Evolutionary conservation across 1,284 basidiomycete genomes (phyloP), one percentile per base, ranked within the genome.

Genomic region (Coniferiporia weirii): DNA sequence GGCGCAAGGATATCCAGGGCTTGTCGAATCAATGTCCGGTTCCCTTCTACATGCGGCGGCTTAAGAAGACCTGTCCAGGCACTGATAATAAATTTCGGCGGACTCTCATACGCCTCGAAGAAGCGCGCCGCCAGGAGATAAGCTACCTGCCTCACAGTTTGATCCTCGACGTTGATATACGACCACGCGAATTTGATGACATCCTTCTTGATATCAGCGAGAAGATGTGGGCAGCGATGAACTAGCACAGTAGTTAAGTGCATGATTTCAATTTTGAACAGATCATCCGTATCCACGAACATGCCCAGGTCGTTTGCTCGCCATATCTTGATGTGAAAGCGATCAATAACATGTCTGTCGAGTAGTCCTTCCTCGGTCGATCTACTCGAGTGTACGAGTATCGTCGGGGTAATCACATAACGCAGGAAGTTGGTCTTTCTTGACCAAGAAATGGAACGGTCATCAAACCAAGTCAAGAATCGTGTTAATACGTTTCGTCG

Each of bases 121-220:
- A 99, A 98, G 52, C 91, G 85, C n/a, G 96, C 93, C 36, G 93
- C 90, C 17, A 98, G 82, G 34, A 98, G 83, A 69, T 96, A 96
- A 0, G 95, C 92, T 22, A 92, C 92, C 70, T 98, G 94, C 73
- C 95, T 97, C 67, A 98, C 93, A 5, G 95, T 87, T 2, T 89
- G 83, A 69, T 98, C 95, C 49, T 95, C 93, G 57, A 81, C 84
- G 32, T 81, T 84, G 66, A 97, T 90, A 66, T 90, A 92, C 68
- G 89, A 83, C 95, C 95, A 98, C 12, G 94, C 93, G 60, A 93
- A 92, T 71, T 92, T 95, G 79, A 99, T 96, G 63, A 98, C 89
- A 66, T 97, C 94, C 72, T 96, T 98, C 72, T 92, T 87, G 45
- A 84, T 84, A 54, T 93, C 88, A 60, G 85, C 85, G 48, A 98